Evolutionary conservation across 768 basidiomycete genomes (phyloP).

Genomic region (Daedalea quercina): DNA sequence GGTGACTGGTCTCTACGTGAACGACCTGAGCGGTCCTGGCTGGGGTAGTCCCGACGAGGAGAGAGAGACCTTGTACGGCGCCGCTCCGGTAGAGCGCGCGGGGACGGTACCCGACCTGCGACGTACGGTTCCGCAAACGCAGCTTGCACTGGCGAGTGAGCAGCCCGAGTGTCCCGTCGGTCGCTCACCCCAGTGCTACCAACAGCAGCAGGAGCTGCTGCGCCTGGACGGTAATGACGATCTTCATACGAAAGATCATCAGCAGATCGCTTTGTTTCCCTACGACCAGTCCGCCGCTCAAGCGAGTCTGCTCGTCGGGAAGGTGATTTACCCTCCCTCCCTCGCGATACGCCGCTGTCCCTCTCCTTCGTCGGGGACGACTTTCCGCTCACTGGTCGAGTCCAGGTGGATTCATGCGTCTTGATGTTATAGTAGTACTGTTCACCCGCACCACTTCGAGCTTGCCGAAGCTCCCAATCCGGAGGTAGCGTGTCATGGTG

Average conservation of each 20-base stretch:
- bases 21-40: conserved; percentile 5
- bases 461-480: conserved; percentile 53
- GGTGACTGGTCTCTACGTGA: conserved; percentile 11
- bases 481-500: conserved; percentile 37
- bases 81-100: conserved; percentile 4
- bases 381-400: conserved; percentile 30
- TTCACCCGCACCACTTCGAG: conserved; percentile 35
- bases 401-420: conserved; percentile 56
- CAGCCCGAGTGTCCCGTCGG: conserved; percentile 6
- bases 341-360: conserved; percentile 14
- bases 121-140: background rate
- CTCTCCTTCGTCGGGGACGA: conserved; percentile 18
- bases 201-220: conserved; percentile 13
- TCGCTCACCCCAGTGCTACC: conserved; percentile 4
- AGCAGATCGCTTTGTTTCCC: conserved; percentile 3
- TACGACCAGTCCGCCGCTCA: background rate
- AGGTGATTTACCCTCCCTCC: conserved; percentile 18
- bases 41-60: conserved; percentile 1
- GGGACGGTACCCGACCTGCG: conserved; percentile 5
- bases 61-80: conserved; percentile 12
- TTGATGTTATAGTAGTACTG: conserved; percentile 53
- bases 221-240: conserved; percentile 63
- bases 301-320: conserved; percentile 13
- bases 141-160: background rate
- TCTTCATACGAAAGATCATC: conserved; percentile 45